Base-by-base conservation (phyloP, 371 early-diverging fungal genomes). In the Capniomyces stellatus region DNA sequence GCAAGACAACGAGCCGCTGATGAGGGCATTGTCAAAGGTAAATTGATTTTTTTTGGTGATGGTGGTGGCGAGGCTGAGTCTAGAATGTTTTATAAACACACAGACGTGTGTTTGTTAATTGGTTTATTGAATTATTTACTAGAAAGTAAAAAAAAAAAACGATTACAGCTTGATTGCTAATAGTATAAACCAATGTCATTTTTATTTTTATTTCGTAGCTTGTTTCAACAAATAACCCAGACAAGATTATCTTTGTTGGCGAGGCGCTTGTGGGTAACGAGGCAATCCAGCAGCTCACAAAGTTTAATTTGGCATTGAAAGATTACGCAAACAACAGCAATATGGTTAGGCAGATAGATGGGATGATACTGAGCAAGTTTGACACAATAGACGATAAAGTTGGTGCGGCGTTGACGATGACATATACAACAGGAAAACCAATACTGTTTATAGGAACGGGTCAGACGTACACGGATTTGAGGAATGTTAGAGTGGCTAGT, bases 341-440 rank as follows among this genome's bases (percentile, higher is more conserved):
- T 28, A 74, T 75, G 46, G 83, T 91, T 22, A 79, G 94, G 42
- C 85, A 87, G 61, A 94, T 99, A 59, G 97, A 98, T 64, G 93
- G 92, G 42, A 92, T 99, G 66, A 82, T 99, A 55, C 64, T 99
- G 56, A 94, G 95, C 43, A 99, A 99, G 70, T 92, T 93, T 70
- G 99, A 99, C 71, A 97, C 98, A 1, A 93, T 98, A 51, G 98
- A 95, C 68, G 98, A 98, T 68, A 97, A 97, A 76, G 89, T 96
- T 49, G 97, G 97, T 18, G 94, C 97, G 19, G 97, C 97, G 0
- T 64, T 98, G 35, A 85, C 90, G n/a, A 91, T 96, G 97, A 87
- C 93, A 3, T 91, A 85, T 63, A 83, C 83, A 31, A 89, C 97
- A 10, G 85, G 92, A 2, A 83, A 92, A 63, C 99, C 99, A n/a